Evolutionary conservation across 1,284 basidiomycete species (phyloP).

Genomic region (Apiotrichum sp.): DNA sequence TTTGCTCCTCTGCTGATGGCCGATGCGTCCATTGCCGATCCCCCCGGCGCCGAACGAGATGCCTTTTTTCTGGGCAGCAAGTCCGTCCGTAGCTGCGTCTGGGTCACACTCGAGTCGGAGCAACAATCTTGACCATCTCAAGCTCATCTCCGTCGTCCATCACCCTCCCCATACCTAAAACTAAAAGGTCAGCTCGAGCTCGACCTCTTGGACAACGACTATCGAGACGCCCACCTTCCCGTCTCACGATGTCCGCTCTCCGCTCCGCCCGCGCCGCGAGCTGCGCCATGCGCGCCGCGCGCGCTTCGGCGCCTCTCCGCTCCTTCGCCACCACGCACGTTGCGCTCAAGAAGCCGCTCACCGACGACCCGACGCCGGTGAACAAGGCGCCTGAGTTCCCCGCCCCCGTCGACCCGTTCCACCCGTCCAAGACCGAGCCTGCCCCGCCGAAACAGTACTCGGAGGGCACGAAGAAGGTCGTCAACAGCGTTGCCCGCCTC

Average conservation of each 20-base stretch:
- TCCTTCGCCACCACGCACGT: conserved; percentile 14
- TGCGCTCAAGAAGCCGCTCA: conserved; percentile 4
- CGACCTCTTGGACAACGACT: background rate
- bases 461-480: conserved; percentile 31
- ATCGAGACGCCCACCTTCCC: background rate
- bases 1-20: too few species aligned
- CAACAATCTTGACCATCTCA: background rate
- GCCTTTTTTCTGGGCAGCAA: too few species aligned
- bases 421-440: conserved; percentile 1
- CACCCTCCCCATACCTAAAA: too few species aligned
- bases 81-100: too few species aligned
- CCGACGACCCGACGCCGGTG: conserved; percentile 1
- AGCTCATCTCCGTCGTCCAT: background rate
- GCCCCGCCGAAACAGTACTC: conserved; percentile 22
- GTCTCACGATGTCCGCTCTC: conserved; percentile 1
- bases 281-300: conserved; percentile 7
- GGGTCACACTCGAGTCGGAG: too few species aligned
- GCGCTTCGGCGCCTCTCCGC: background rate
- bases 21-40: too few species aligned
- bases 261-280: background rate
- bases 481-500: conserved; percentile 46
- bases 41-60: too few species aligned
- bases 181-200: background rate
- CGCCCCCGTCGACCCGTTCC: conserved; percentile 37
- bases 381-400: conserved; percentile 32